phyloP scores from a whole-genome alignment of 768 basidiomycete species.

The Candolleomyces eurysporus region DNA sequence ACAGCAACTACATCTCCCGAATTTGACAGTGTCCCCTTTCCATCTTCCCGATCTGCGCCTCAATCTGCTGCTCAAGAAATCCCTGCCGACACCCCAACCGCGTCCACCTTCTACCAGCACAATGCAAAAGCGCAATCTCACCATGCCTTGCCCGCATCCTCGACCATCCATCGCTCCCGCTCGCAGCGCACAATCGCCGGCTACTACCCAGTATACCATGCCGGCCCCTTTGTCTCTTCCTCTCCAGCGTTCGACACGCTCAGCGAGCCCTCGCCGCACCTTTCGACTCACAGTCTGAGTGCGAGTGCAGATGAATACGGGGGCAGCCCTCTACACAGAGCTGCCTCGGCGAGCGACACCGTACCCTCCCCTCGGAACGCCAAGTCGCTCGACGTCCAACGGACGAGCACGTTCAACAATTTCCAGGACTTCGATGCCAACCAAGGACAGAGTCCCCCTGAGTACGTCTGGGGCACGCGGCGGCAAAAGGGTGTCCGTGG shows the following conservation, averaged over 20 bases:
- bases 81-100: conserved; percentile 9
- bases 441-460: background rate
- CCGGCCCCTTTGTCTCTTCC: too few species aligned
- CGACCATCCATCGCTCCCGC: background rate
- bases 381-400: background rate
- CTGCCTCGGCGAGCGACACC: too few species aligned
- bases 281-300: too few species aligned
- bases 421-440: background rate
- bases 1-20: background rate
- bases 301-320: too few species aligned
- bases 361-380: background rate
- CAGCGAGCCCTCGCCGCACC: too few species aligned
- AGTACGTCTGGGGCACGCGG: conserved; percentile 6
- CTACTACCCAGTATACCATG: background rate
- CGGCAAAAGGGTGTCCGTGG: background rate
- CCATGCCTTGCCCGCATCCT: background rate
- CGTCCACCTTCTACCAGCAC: conserved; percentile 4
- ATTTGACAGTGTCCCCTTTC: too few species aligned
- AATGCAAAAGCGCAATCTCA: background rate
- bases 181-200: background rate
- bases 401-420: background rate
- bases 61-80: background rate
- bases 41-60: background rate
- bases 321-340: too few species aligned
- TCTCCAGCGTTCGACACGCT: too few species aligned